phyloP scores from a whole-genome alignment of 192 early-diverging fungal species.

The Backusella parvicylindrica region DNA sequence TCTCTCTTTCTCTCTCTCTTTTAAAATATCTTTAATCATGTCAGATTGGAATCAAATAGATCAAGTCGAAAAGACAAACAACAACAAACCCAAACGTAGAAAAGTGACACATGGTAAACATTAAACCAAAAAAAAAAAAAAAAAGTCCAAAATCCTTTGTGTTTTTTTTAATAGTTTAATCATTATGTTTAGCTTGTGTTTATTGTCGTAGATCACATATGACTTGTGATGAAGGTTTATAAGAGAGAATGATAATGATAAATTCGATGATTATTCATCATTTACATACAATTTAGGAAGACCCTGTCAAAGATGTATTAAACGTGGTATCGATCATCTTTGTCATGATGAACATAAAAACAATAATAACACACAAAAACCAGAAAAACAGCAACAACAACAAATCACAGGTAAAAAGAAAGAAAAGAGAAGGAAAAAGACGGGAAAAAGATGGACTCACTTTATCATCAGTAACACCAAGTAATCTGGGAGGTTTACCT shows the following conservation, averaged over 20 bases:
- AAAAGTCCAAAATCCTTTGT: background rate
- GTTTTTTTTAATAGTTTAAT: background rate
- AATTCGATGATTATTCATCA: background rate
- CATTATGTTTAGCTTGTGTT: slow-evolving; percentile 72
- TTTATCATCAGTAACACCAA: slow-evolving; percentile 11
- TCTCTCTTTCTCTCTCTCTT: background rate
- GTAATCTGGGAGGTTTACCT: slow-evolving; percentile 28
- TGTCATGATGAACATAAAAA: slow-evolving; percentile 83
- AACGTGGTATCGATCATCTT: slow-evolving; percentile 86
- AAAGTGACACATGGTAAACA: background rate
- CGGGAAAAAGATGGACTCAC: background rate
- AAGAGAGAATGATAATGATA: no score
- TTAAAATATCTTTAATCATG: background rate
- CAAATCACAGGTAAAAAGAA: slow-evolving; percentile 13
- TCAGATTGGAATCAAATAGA: background rate
- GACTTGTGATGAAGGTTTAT: slow-evolving; percentile 84
- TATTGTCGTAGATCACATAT: slow-evolving; percentile 95
- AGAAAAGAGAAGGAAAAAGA: background rate
- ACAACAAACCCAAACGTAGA: background rate
- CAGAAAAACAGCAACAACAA: slow-evolving; percentile 10
- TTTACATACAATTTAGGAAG: slow-evolving; percentile 32
- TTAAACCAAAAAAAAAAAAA: background rate
- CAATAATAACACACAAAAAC: slow-evolving; percentile 25
- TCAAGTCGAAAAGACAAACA: background rate
- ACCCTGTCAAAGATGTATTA: slow-evolving; percentile 93